phyloP scores from a whole-genome alignment of 2,329 filamentous ascomycete species.

The Claviceps maximensis region DNA sequence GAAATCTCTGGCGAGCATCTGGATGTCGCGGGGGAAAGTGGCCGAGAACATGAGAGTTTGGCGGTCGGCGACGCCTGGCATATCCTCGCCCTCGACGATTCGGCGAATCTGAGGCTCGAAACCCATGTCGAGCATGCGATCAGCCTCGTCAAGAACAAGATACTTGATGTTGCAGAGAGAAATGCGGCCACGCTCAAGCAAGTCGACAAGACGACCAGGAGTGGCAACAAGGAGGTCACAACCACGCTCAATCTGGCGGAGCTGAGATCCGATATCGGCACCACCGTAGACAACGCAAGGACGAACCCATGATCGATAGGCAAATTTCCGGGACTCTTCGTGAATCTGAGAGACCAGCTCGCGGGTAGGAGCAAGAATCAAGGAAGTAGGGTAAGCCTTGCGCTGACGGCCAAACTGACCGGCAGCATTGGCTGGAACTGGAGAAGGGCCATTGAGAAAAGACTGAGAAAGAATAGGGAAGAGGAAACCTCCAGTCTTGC shows the following conservation, averaged over 20 bases:
- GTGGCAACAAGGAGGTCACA: constrained; percentile 96
- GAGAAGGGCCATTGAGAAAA: constrained; percentile 75
- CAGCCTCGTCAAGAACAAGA: constrained; percentile 94
- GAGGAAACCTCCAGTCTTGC: constrained; percentile 98
- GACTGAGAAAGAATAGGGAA: constrained; percentile 99
- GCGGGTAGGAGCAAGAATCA: constrained; percentile 93
- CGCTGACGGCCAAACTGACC: constrained; percentile 82
- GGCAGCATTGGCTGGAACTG: constrained; percentile 47
- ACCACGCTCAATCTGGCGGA: constrained; percentile 92
- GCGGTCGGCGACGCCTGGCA: constrained; percentile 70
- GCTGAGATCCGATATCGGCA: constrained; percentile 95
- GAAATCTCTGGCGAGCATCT: constrained; percentile 98
- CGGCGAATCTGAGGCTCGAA: constrained; percentile 99
- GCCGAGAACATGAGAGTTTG: constrained; percentile 99
- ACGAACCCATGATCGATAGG: constrained; percentile 97
- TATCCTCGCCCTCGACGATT: constrained; percentile 96
- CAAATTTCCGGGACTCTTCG: constrained; percentile 94
- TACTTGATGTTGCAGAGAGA: constrained; percentile 99
- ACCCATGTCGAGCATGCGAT: constrained; percentile 99
- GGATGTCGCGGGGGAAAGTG: constrained; percentile 97
- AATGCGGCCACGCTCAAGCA: constrained; percentile 97
- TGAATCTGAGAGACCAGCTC: constrained; percentile 98
- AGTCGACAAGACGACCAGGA: constrained; percentile 89
- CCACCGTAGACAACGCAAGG: constrained; percentile 98
- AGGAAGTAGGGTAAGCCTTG: constrained; percentile 92